Evolutionary conservation across 768 basidiomycete species (phyloP).

Genomic region (Boletus rubescentipes): DNA sequence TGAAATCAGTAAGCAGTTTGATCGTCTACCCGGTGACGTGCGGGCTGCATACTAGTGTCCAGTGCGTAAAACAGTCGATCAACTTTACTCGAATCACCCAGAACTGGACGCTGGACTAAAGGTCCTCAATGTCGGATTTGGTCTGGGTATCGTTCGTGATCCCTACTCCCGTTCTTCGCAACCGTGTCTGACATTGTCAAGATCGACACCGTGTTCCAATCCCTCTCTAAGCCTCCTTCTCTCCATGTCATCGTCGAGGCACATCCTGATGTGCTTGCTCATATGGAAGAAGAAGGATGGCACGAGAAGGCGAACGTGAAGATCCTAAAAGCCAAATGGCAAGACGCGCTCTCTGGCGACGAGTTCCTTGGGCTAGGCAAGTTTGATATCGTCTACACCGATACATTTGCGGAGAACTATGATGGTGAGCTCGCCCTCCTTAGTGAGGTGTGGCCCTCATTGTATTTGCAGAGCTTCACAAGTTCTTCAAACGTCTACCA

Average conservation of each 20-base stretch:
- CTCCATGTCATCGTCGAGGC: slow-evolving; percentile 92
- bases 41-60: slow-evolving; percentile 22
- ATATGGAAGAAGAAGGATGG: slow-evolving; percentile 80
- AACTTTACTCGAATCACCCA: slow-evolving; percentile 56
- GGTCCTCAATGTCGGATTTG: slow-evolving; percentile 91
- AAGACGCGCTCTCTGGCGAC: slow-evolving; percentile 69
- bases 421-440: slow-evolving; percentile 39
- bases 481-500: slow-evolving; percentile 81
- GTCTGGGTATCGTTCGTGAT: slow-evolving; percentile 77
- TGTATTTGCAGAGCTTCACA: slow-evolving; percentile 52
- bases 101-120: slow-evolving; percentile 48
- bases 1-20: slow-evolving; percentile 58
- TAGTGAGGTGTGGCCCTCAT: not conserved
- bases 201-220: slow-evolving; percentile 85
- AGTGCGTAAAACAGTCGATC: slow-evolving; percentile 78
- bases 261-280: slow-evolving; percentile 84
- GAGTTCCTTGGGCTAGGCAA: slow-evolving; percentile 63
- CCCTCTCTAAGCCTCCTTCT: slow-evolving; percentile 53
- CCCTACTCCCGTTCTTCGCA: not conserved
- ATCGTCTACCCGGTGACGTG: not conserved
- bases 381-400: slow-evolving; percentile 89
- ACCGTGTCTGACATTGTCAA: slow-evolving; percentile 31
- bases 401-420: slow-evolving; percentile 91
- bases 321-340: slow-evolving; percentile 92
- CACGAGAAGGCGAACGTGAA: slow-evolving; percentile 71